phyloP scores from a whole-genome alignment of 495 filamentous ascomycete species.

The Choiromyces venosus region DNA sequence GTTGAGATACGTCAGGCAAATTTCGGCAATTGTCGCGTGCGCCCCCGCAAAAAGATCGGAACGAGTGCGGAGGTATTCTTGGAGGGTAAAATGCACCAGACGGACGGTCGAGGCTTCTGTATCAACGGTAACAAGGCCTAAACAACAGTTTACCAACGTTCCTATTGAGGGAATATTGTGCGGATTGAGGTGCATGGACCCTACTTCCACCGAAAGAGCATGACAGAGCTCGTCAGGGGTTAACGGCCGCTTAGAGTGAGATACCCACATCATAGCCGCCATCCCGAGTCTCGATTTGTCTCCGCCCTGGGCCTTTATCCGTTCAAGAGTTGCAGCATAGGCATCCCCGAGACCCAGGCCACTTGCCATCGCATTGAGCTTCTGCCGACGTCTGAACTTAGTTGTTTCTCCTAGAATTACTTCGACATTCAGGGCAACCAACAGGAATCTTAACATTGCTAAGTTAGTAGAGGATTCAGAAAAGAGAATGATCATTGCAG shows the following conservation, averaged over 20 bases:
- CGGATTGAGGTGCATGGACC: neutral
- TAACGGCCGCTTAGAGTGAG: neutral
- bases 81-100: neutral
- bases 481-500: neutral
- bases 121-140: neutral
- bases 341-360: neutral
- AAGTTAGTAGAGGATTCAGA: too few relatives aligned
- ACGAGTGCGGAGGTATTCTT: neutral
- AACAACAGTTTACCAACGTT: neutral
- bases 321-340: neutral
- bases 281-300: neutral
- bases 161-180: neutral
- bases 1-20: too few relatives aligned
- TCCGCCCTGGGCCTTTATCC: neutral
- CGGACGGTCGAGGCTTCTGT: neutral
- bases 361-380: neutral
- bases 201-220: neutral
- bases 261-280: neutral
- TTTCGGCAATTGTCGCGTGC: too few relatives aligned
- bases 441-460: neutral
- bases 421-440: neutral
- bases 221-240: neutral
- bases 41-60: too few relatives aligned
- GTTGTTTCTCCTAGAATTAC: neutral
- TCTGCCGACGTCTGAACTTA: neutral